phyloP scores from a whole-genome alignment of 345 rosid species.

The Linum tenue region DNA sequence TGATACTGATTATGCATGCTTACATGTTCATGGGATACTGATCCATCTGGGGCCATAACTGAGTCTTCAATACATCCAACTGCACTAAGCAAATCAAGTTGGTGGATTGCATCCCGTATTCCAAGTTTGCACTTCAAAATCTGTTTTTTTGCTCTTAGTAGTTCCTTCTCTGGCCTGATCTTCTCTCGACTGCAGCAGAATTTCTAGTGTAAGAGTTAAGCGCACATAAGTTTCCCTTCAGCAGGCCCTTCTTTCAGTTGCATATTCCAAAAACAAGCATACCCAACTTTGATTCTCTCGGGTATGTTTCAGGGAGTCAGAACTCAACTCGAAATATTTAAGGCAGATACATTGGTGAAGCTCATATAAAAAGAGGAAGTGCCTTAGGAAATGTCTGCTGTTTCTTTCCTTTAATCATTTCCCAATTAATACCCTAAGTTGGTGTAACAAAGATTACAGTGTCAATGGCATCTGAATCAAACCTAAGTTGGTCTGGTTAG shows the following conservation, averaged over 20 bases:
- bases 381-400: neutral
- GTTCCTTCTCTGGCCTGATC: constrained; percentile 87
- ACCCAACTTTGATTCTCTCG: neutral
- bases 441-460: too few relatives aligned
- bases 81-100: constrained; percentile 71
- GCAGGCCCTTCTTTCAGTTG: neutral
- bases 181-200: constrained; percentile 66
- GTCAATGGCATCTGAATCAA: too few relatives aligned
- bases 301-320: neutral
- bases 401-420: neutral
- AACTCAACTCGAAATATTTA: neutral
- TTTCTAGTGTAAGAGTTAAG: constrained; percentile 8
- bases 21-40: constrained; percentile 93
- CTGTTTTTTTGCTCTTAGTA: constrained; percentile 71
- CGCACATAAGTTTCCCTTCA: neutral
- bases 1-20: constrained; percentile 8
- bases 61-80: constrained; percentile 78
- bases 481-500: neutral
- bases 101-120: constrained; percentile 73
- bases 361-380: neutral
- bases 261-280: neutral
- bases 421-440: neutral
- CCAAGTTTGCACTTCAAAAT: constrained; percentile 91
- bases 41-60: constrained; percentile 88
- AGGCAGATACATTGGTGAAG: neutral